Conservation (phyloP, 2,329 filamentous ascomycete genomes). For the Diaporthe sp. region DNA sequence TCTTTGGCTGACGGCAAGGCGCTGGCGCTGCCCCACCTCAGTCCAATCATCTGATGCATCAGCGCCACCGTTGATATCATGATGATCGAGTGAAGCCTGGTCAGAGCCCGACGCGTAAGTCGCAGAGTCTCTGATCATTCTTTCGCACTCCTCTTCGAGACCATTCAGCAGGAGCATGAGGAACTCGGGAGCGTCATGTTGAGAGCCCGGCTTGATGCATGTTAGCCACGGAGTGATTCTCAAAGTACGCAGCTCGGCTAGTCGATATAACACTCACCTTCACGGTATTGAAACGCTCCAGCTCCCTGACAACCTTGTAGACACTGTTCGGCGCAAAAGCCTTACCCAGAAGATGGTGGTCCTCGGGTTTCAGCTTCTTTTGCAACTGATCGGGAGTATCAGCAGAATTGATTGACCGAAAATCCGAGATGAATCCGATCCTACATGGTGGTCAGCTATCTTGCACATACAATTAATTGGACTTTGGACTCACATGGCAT, state of each 20-base stretch:
- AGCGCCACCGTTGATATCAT: slow-evolving; percentile 43
- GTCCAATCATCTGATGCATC: slow-evolving; percentile 78
- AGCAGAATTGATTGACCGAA: slow-evolving; percentile 86
- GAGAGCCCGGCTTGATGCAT: slow-evolving; percentile 81
- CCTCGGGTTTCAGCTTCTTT: slow-evolving; percentile 81
- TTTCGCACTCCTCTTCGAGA: slow-evolving; percentile 90
- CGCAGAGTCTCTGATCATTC: slow-evolving; percentile 68
- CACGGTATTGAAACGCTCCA: slow-evolving; percentile 93
- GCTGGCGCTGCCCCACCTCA: slow-evolving; percentile 94
- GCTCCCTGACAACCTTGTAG: slow-evolving; percentile 89
- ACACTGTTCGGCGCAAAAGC: slow-evolving; percentile 95
- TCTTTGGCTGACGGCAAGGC: slow-evolving; percentile 85
- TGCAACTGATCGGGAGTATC: slow-evolving; percentile 80
- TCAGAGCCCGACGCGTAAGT: slow-evolving; percentile 5
- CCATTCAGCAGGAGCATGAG: slow-evolving; percentile 92
- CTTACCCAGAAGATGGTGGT: slow-evolving; percentile 91
- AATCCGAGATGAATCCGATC: slow-evolving; percentile 97
- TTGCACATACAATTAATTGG: neutral
- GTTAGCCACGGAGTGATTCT: slow-evolving; percentile 41
- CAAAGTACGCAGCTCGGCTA: slow-evolving; percentile 21
- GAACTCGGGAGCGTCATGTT: slow-evolving; percentile 98
- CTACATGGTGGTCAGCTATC: slow-evolving; percentile 56
- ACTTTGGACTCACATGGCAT: slow-evolving; percentile 81
- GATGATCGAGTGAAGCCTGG: neutral
- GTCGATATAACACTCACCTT: slow-evolving; percentile 69